Conservation (phyloP, 139 green algal species). For the Chlorella sp. region DNA sequence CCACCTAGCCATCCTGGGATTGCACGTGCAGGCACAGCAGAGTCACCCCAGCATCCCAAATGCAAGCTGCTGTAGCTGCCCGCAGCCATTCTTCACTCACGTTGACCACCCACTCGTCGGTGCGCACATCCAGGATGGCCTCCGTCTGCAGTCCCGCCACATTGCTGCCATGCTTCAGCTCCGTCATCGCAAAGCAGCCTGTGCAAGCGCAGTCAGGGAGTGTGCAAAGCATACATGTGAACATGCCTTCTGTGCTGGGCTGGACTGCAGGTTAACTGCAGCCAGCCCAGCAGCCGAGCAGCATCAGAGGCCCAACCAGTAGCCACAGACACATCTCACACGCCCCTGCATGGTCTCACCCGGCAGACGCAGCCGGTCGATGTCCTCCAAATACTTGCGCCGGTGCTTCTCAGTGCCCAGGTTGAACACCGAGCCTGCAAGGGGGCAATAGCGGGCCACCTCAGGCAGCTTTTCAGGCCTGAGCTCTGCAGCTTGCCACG, state of each 20-base stretch:
- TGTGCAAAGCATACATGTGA: no score
- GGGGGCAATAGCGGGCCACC: no score
- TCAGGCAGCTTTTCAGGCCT: no score
- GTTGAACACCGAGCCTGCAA: slow-evolving; percentile 67
- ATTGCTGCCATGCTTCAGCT: slow-evolving; percentile 88
- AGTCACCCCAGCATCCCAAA: no score
- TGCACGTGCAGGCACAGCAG: not conserved
- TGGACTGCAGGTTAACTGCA: no score
- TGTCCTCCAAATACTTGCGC: slow-evolving; percentile 80
- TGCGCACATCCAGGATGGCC: slow-evolving; percentile 77
- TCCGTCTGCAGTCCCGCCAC: slow-evolving; percentile 83
- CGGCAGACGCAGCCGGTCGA: slow-evolving; percentile 55
- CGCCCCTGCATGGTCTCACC: no score
- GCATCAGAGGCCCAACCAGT: not conserved
- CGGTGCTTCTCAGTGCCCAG: slow-evolving; percentile 80
- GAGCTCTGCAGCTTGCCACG: no score
- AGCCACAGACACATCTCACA: no score
- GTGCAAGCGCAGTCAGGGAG: no score
- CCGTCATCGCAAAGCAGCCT: slow-evolving; percentile 93
- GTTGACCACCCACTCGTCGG: slow-evolving; percentile 88
- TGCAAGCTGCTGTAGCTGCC: no score
- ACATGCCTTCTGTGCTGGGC: no score
- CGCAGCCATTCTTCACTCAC: not conserved
- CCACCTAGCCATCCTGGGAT: not conserved
- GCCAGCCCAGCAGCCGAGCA: not conserved